Conservation (phyloP, 2,329 filamentous ascomycete genomes). For the Calonectria crousiana region DNA sequence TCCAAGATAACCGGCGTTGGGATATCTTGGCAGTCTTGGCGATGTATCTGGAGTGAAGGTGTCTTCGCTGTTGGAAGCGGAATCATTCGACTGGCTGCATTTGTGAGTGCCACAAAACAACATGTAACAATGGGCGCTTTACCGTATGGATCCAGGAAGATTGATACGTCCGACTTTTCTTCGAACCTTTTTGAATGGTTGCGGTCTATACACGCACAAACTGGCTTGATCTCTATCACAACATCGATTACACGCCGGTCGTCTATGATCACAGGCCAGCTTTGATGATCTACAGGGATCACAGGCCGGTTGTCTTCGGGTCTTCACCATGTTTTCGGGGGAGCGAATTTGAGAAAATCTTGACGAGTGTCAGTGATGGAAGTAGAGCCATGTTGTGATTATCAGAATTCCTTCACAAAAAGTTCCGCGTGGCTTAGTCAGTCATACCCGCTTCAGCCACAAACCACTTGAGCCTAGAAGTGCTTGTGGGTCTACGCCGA, state of each 20-base stretch:
- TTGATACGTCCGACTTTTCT: not conserved
- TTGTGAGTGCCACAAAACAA: not conserved
- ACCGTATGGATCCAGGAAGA: not conserved
- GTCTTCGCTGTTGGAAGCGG: not conserved
- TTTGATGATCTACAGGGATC: constrained; percentile 46
- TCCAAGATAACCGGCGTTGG: constrained; percentile 41
- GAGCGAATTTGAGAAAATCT: not conserved
- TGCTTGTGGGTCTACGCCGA: not conserved
- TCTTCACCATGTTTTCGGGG: not conserved
- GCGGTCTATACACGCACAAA: constrained; percentile 14
- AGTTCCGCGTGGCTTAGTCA: not conserved
- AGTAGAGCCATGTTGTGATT: not conserved
- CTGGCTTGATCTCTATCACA: constrained; percentile 13
- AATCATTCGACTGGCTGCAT: not conserved
- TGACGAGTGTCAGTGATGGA: not conserved
- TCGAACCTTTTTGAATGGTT: constrained; percentile 19
- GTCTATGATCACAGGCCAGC: constrained; percentile 42
- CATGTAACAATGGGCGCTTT: not conserved
- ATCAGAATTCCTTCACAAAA: not conserved
- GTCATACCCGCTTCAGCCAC: not conserved
- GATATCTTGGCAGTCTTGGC: constrained; percentile 24
- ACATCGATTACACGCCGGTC: constrained; percentile 44
- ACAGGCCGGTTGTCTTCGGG: constrained; percentile 33
- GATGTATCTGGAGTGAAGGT: not conserved
- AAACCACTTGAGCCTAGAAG: not conserved